Evolutionary conservation across 306 rosid species (phyloP).

Genomic region (Cucurbita ficifolia): DNA sequence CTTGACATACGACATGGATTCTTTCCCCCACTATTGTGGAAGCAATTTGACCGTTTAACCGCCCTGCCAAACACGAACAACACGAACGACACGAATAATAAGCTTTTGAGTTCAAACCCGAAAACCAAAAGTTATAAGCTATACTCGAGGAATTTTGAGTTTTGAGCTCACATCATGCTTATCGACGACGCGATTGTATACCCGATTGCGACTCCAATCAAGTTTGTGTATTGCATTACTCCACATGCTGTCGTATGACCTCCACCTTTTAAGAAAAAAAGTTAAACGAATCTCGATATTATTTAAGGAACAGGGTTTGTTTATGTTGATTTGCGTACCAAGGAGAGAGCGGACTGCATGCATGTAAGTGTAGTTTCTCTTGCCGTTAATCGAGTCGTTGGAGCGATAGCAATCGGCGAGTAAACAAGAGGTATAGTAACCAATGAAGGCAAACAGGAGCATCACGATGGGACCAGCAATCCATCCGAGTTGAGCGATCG

Average conservation of each 20-base stretch:
- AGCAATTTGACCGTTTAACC: constrained; percentile 31
- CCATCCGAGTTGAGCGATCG: constrained; percentile 55
- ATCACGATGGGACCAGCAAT: constrained; percentile 48
- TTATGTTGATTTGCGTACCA: constrained; percentile 10
- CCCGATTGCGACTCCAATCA: constrained; percentile 38
- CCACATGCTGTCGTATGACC: constrained; percentile 23
- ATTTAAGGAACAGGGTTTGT: background rate
- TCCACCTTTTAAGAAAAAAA: constrained; percentile 20
- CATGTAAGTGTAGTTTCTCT: constrained; percentile 38
- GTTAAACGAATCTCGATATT: background rate
- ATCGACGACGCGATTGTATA: constrained; percentile 50
- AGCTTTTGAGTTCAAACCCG: background rate
- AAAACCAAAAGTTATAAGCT: background rate
- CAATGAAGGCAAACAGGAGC: constrained; percentile 27
- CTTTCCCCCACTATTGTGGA: constrained; percentile 19
- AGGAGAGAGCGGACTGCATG: constrained; percentile 49
- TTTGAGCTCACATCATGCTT: constrained; percentile 39
- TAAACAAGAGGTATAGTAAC: constrained; percentile 24
- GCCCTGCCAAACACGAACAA: constrained; percentile 24
- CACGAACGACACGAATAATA: too few species aligned
- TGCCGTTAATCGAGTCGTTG: constrained; percentile 23
- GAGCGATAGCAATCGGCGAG: constrained; percentile 34
- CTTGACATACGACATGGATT: constrained; percentile 41
- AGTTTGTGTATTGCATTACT: constrained; percentile 30
- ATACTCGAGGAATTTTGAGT: background rate